phyloP scores from a whole-genome alignment of 805 yeast genomes.

The Kuraishia capsulata region DNA sequence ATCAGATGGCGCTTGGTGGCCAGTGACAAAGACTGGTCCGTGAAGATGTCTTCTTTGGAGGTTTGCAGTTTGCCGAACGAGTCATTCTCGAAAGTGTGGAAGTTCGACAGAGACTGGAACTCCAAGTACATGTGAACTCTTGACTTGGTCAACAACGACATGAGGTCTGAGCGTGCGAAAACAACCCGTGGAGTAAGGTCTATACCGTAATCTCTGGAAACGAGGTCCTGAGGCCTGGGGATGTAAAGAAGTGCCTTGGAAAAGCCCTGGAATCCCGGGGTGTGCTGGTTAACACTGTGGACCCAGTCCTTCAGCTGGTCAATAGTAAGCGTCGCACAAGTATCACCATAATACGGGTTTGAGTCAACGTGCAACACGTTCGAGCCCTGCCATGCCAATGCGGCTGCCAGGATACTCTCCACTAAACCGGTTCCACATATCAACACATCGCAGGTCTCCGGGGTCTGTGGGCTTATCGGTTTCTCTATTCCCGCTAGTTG shows the following conservation, averaged over 20 bases:
- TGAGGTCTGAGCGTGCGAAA: constrained; percentile 84
- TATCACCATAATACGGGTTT: constrained; percentile 82
- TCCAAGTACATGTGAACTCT: constrained; percentile 88
- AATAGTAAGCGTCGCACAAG: constrained; percentile 74
- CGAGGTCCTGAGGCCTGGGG: constrained; percentile 49
- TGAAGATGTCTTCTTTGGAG: constrained; percentile 88
- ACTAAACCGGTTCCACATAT: constrained; percentile 90
- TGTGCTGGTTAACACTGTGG: constrained; percentile 45
- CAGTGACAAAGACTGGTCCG: constrained; percentile 71
- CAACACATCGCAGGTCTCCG: constrained; percentile 78
- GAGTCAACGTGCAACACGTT: constrained; percentile 83
- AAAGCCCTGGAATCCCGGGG: constrained; percentile 23
- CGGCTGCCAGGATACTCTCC: constrained; percentile 85
- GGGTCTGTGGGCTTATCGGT: constrained; percentile 50
- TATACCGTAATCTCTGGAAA: constrained; percentile 71
- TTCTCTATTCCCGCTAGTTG: constrained; percentile 71
- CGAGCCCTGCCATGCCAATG: constrained; percentile 98
- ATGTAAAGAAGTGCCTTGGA: constrained; percentile 72
- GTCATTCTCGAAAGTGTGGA: constrained; percentile 93
- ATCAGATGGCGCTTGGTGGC: constrained; percentile 74
- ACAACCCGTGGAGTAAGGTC: constrained; percentile 82
- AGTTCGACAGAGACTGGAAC: constrained; percentile 78
- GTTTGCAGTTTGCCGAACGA: constrained; percentile 78
- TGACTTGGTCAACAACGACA: constrained; percentile 69
- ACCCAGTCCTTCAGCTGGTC: constrained; percentile 87